Base-by-base conservation (phyloP, 2,329 filamentous ascomycete genomes). In the Pseudogymnoascus sp. region DNA sequence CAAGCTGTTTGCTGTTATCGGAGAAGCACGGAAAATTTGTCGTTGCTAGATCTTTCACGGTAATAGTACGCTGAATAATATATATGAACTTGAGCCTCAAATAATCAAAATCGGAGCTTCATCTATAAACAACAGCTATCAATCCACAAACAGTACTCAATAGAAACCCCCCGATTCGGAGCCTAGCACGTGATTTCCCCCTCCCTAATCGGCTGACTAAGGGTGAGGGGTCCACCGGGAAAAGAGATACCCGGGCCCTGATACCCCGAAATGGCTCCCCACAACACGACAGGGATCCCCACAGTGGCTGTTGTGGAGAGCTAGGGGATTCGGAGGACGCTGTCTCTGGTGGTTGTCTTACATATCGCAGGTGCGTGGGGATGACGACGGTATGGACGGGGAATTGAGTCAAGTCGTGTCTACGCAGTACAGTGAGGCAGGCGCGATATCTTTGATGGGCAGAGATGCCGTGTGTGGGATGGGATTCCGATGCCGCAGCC, bases 221-320 rank as follows among this genome's bases (percentile, higher is more conserved):
- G 3, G 1, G 10, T 33, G 28, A 56, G 50, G 50, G 50, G 50
- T 56, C 26, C 26, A 33, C 1, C 46, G 46, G 46, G 26, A 53
- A 31, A 53, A 53, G 5, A 2, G 50, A 12, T 56, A 56, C n/a
- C 50, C 50, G 50, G 16, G 10, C 50, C 50, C 26, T 28, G 46
- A 7, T 16, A 4, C 24, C n/a, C 40, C 40, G 16, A 43, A 19
- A 10, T 6, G 11, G 12, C 16, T 46, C 41, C 41, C 41, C 41
- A 46, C 41, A 3, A 8, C 8, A 46, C 12, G 26, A 53, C 46
- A 53, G 46, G 46, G 46, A 4, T 53, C 46, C 26, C 46, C 46
- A 53, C 46, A 53, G n/a, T 53, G 46, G 46, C 26, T 53, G n/a
- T 53, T 53, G 46, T 53, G 46, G 46, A 11, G 46, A 53, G 26